Evolutionary conservation across 257 asterid genomes (phyloP).

Genomic region (Vinca minor): DNA sequence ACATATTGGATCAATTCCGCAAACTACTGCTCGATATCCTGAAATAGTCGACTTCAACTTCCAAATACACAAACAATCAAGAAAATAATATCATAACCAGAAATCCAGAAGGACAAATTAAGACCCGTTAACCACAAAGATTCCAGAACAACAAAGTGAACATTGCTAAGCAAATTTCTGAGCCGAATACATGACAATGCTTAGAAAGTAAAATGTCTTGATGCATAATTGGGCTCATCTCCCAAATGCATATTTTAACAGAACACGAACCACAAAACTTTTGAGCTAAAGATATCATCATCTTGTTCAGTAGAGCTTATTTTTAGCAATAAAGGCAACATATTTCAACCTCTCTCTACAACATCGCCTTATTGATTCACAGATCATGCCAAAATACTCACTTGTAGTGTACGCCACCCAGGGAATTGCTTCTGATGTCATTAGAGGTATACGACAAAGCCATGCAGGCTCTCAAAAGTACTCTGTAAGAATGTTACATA

Average conservation of each 20-base stretch:
- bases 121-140: neutral
- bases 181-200: neutral
- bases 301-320: neutral
- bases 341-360: neutral
- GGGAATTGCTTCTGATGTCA: neutral
- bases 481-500: neutral
- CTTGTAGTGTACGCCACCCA: neutral
- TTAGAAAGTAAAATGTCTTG: neutral
- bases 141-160: too few relatives aligned
- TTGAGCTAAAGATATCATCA: neutral
- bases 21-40: constrained; percentile 88
- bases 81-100: neutral
- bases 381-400: neutral
- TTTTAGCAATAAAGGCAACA: neutral
- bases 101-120: neutral
- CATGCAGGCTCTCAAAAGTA: neutral
- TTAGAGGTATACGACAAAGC: neutral
- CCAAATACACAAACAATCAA: neutral
- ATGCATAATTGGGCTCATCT: neutral
- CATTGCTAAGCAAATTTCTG: neutral
- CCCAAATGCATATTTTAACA: too few relatives aligned
- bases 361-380: too few relatives aligned
- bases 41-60: constrained; percentile 17
- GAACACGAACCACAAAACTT: neutral
- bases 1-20: constrained; percentile 97